A percentile compares a stretch with the other conserved stretches of the same genome.
Conservation (phyloP, 2,329 filamentous ascomycete species). For the Podosphaera xanthii region DNA sequence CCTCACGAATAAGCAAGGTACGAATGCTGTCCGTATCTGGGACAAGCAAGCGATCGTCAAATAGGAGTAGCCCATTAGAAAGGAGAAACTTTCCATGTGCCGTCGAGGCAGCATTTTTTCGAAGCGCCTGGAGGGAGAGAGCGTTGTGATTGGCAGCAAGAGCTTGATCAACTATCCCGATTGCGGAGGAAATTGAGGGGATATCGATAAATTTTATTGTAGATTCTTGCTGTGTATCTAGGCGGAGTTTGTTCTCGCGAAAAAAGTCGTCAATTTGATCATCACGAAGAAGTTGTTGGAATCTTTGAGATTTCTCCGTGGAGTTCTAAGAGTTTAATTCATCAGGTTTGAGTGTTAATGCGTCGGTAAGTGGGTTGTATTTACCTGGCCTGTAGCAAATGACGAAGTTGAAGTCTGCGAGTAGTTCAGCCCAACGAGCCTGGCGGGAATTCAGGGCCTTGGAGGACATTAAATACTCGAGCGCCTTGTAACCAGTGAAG, state of each 20-base stretch:
- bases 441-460: neutral
- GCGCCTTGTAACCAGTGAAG: too few species aligned
- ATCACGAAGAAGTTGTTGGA: neutral
- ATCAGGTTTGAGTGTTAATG: neutral
- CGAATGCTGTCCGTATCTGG: neutral
- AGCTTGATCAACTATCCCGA: neutral
- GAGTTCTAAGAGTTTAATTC: neutral
- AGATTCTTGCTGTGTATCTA: neutral
- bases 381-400: neutral
- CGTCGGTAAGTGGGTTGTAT: neutral
- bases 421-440: neutral
- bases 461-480: too few species aligned
- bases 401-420: neutral
- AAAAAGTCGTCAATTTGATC: too few species aligned
- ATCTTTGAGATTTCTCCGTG: neutral
- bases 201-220: neutral
- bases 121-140: neutral
- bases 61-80: neutral
- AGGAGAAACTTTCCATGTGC: neutral
- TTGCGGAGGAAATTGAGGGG: neutral
- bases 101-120: neutral
- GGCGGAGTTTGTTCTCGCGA: neutral
- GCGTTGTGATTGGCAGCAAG: neutral
- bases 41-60: neutral
- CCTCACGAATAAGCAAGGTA: neutral